A percentile compares a stretch with the other conserved stretches of the same genome.
phyloP scores from a whole-genome alignment of 768 basidiomycete species.

The Phylloporus sp. region DNA sequence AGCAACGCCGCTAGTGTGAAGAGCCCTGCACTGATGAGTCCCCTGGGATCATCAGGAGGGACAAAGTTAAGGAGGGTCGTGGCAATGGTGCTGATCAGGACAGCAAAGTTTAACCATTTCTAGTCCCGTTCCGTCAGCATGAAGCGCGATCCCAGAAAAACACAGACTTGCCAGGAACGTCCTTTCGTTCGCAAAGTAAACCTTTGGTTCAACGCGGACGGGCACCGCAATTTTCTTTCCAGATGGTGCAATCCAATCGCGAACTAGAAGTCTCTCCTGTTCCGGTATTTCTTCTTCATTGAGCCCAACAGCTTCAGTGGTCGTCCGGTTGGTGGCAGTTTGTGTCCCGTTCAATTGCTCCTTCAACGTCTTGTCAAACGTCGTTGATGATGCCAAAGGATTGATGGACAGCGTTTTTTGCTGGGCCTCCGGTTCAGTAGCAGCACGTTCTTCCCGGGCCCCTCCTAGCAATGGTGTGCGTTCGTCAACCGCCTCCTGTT shows the following conservation, averaged over 20 bases:
- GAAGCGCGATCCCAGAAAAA: not conserved
- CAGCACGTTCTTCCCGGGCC: conserved; percentile 21
- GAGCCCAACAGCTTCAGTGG: conserved; percentile 30
- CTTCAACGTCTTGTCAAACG: conserved; percentile 82
- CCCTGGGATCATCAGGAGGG: conserved; percentile 63
- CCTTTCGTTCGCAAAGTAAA: conserved; percentile 93
- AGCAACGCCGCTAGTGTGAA: conserved; percentile 90
- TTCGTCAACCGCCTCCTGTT: conserved; percentile 31
- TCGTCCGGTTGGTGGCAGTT: conserved; percentile 19
- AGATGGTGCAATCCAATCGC: conserved; percentile 71
- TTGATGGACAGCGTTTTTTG: conserved; percentile 62
- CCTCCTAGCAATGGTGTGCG: conserved; percentile 37
- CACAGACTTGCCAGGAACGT: conserved; percentile 77
- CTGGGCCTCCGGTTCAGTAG: conserved; percentile 10
- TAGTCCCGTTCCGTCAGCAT: conserved; percentile 29
- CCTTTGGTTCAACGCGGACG: conserved; percentile 96
- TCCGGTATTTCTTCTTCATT: conserved; percentile 35
- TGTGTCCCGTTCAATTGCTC: conserved; percentile 49
- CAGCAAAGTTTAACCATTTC: conserved; percentile 88
- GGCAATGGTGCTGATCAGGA: conserved; percentile 86
- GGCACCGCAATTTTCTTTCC: conserved; percentile 92
- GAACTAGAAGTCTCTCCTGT: conserved; percentile 56
- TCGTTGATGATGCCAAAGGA: conserved; percentile 77
- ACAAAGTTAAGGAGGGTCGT: conserved; percentile 88
- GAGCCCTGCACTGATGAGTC: conserved; percentile 80